Conservation (phyloP, 345 rosid species). For the Ceriops zippeliana region DNA sequence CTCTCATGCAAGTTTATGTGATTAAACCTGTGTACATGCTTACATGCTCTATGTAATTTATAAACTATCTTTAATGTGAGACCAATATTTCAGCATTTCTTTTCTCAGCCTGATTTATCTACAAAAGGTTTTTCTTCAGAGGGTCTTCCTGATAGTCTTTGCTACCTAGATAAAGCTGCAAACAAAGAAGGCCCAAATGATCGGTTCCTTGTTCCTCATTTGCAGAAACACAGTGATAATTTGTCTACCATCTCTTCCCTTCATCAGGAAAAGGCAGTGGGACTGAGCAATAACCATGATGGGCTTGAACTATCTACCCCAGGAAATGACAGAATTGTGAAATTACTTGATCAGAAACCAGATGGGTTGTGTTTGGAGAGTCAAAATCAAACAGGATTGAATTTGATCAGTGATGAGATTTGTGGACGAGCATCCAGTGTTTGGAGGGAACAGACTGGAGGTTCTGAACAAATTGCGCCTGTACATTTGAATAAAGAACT, state of each 20-base stretch:
- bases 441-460: slow-evolving; percentile 30
- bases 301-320: slow-evolving; percentile 32
- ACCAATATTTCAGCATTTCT: slow-evolving; percentile 17
- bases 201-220: slow-evolving; percentile 27
- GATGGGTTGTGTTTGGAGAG: slow-evolving; percentile 29
- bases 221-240: slow-evolving; percentile 25
- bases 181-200: slow-evolving; percentile 32
- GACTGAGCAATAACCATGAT: slow-evolving; percentile 36
- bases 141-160: slow-evolving; percentile 33
- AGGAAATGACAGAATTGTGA: slow-evolving; percentile 36
- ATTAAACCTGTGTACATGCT: not conserved
- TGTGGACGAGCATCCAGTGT: slow-evolving; percentile 40
- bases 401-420: slow-evolving; percentile 22
- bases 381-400: slow-evolving; percentile 36
- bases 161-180: slow-evolving; percentile 39
- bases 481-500: slow-evolving; percentile 33
- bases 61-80: not conserved
- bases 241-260: slow-evolving; percentile 31
- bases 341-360: slow-evolving; percentile 26
- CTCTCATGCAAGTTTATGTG: slow-evolving; percentile 5
- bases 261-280: slow-evolving; percentile 30
- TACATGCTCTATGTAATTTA: too few relatives aligned
- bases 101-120: slow-evolving; percentile 48
- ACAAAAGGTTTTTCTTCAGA: slow-evolving; percentile 37
- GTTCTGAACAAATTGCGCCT: slow-evolving; percentile 28